These are phyloP conservation scores for Hydnomerulius pinastri DNA, from an alignment of 768 basidiomycete genomes.

Conservation along the genomic window DNA sequence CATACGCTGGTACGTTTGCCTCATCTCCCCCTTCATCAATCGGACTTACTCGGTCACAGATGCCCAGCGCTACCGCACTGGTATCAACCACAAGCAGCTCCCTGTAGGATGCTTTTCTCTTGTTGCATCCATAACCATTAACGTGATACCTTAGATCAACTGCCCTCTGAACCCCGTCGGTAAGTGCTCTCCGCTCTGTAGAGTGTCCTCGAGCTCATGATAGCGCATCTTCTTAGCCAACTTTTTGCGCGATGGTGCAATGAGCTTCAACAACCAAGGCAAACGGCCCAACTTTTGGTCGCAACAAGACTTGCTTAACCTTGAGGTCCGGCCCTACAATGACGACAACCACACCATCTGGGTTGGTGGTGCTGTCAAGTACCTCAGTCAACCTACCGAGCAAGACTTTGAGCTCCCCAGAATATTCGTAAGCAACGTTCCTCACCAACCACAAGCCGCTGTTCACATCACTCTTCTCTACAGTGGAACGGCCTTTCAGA, in stretches of 20 bases:
- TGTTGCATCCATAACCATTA: neutral
- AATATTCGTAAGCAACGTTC: conserved; percentile 24
- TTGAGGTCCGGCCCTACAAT: conserved; percentile 35
- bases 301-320: conserved; percentile 34
- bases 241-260: conserved; percentile 41
- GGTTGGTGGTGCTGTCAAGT: conserved; percentile 42
- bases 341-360: conserved; percentile 44
- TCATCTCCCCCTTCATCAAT: neutral
- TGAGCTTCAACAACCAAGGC: conserved; percentile 41
- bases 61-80: conserved; percentile 41
- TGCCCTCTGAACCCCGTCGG: conserved; percentile 40
- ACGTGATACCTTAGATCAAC: conserved; percentile 28
- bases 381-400: conserved; percentile 36
- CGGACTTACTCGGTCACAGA: conserved; percentile 19
- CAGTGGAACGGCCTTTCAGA: conserved; percentile 37
- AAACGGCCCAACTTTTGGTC: conserved; percentile 41
- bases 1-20: conserved; percentile 46
- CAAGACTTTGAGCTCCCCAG: conserved; percentile 43
- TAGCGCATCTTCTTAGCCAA: conserved; percentile 26
- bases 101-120: conserved; percentile 22
- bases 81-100: conserved; percentile 40
- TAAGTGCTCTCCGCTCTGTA: conserved; percentile 13
- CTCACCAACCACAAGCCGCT: neutral
- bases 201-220: neutral
- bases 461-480: neutral